Evolutionary conservation across 176 grass and related monocot species (phyloP), one percentile per base, ranked within the genome.

Genomic region (bread wheat (Triticum aestivum)): DNA sequence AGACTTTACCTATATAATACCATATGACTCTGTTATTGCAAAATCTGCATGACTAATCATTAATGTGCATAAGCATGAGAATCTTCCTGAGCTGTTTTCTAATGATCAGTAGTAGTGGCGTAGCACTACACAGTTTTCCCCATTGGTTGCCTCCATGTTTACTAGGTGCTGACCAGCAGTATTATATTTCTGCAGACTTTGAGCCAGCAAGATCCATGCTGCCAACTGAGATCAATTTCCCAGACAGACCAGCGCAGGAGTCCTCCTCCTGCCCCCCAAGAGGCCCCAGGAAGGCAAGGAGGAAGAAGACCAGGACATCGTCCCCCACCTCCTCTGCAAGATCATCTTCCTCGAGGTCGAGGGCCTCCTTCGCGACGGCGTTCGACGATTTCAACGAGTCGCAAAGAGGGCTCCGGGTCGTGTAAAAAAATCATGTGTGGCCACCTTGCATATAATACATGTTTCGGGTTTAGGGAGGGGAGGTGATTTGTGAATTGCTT

Each of bases 341-440:
- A 77, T 98, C 93, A 2, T 98, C 93, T 9, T 94, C 92, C 5
- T 92, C 95, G 14, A 90, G 81, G 52, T 96, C 94, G 15, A 93
- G 90, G 83, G 29, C 90, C 41, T 98, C 97, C 0, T 98, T 91
- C 2, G 82, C 88, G 5, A 96, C 97, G 0, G 90, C 94, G 1
- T 90, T 87, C 5, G 94, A 94, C 51, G 90, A 90, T 67, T 86
- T 90, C 49, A 84, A 70, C 41, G 89, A 94, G 54, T 83, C 85
- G 6, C 45, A 88, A 68, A 83, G 85, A 37, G 81, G 89, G 64
- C 80, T 90, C 12, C 80, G 88, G 47, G 81, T 93, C 11, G 83
- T 76, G 14, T 94, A 66, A 13, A 20, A 20, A 62, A 38, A 45
- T 8, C 33, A 51, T 84, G 84, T 69, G 82, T 61, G 49, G 37